These are phyloP conservation scores for Lentinula edodes DNA, from an alignment of 768 basidiomycete genomes.

Conservation along the genomic window DNA sequence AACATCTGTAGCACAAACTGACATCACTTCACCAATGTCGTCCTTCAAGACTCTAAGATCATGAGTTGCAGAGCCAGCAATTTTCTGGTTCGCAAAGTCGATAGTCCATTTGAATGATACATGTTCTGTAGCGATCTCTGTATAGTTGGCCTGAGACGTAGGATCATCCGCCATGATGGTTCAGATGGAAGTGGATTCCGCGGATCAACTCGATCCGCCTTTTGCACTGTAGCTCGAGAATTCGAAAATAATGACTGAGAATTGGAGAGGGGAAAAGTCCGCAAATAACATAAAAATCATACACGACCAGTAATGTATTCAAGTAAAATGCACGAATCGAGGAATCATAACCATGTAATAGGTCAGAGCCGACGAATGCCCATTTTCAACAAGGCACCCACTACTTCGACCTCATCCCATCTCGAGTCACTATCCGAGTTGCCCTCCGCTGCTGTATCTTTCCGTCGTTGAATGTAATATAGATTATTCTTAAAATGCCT, in stretches of 20 bases:
- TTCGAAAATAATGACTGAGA: too few species aligned
- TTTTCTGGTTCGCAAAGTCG: constrained; percentile 57
- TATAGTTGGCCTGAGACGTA: constrained; percentile 79
- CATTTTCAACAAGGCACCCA: constrained; percentile 88
- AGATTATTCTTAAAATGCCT: constrained; percentile 93
- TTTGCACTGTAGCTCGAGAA: too few species aligned
- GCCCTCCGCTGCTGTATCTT: constrained; percentile 43
- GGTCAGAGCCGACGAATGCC: constrained; percentile 45
- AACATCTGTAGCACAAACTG: neutral
- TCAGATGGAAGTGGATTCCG: neutral
- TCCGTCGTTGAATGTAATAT: constrained; percentile 73
- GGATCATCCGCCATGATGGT: constrained; percentile 37
- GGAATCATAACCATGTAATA: constrained; percentile 18
- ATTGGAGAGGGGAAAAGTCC: neutral
- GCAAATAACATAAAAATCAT: neutral
- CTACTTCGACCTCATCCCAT: constrained; percentile 87
- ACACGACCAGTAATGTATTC: neutral
- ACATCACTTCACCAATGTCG: constrained; percentile 58
- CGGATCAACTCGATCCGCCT: neutral
- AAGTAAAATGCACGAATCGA: neutral
- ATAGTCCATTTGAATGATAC: constrained; percentile 73
- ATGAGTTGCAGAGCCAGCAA: constrained; percentile 66
- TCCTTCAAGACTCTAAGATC: constrained; percentile 48
- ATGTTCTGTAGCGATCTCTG: constrained; percentile 57
- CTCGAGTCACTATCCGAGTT: constrained; percentile 35